Evolutionary conservation across 2,329 filamentous ascomycete species (phyloP), one percentile per base, ranked within the genome.

Genomic region (Penicillium italicum): DNA sequence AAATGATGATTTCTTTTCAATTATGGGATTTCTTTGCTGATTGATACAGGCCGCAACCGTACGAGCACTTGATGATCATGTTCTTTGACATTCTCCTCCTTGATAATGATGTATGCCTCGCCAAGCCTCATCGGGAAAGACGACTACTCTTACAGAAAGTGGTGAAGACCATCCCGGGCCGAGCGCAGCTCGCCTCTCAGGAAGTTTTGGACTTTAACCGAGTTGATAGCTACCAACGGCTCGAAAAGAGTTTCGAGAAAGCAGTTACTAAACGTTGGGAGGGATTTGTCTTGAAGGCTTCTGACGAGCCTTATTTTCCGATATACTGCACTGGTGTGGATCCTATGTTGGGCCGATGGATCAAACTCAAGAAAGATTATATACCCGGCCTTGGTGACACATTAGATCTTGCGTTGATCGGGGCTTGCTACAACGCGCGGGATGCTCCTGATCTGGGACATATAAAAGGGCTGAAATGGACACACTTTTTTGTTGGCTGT

Each of bases 291-390:
- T 71, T 96, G 47, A 96, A 96, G 72, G 85, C 88, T 0, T 78
- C 77, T 30, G 85, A 91, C 56, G 84, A 88, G 24, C 85, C 91
- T 0, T 96, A 96, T 67, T 89, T 96, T 59, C 77, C 83, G 53
- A 64, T 75, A 1, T 60, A 83, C 80, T 60, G 67, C 59, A 30
- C 65, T 66, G 42, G 62, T 42, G 68, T 53, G 20, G 65, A 65
- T 54, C 63, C 44, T 55, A 67, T 64, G 61, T 43, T 63, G 62
- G 74, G 63, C 59, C 78, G 30, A 77, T 88, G 85, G 69, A 89
- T 96, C 66, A 96, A 96, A 73, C 73, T 96, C 40, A 96, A 96
- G 72, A 91, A 91, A 66, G 90, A 94, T 66, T 96, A 95, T 65
- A 82, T 96, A 36, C 79, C 82, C 26, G 85, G 85, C 3, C 84